A percentile compares a stretch with the other conserved stretches of the same genome.
phyloP scores from a whole-genome alignment of 2,329 filamentous ascomycete genomes.

The Microdochium nivale region DNA sequence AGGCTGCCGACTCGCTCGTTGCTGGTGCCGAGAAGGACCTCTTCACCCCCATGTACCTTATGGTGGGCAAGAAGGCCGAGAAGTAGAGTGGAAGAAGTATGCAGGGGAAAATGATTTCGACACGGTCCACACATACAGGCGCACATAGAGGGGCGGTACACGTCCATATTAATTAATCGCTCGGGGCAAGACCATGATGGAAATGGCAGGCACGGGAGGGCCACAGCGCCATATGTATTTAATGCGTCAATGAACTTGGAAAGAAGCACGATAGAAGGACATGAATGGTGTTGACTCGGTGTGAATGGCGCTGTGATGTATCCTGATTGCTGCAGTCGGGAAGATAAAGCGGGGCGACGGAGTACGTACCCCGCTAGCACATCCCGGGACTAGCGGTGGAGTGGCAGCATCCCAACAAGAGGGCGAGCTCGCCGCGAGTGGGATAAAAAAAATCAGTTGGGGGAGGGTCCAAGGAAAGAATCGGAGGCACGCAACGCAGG shows the following conservation, averaged over 20 bases:
- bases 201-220: no score
- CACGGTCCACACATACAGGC: background rate
- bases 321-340: background rate
- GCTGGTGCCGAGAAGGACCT: slow-evolving; percentile 80
- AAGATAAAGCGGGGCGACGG: background rate
- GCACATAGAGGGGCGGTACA: background rate
- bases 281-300: no score
- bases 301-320: no score
- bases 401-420: background rate
- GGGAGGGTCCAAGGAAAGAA: slow-evolving; percentile 1
- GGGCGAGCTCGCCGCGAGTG: background rate
- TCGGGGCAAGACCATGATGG: background rate
- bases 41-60: slow-evolving; percentile 99
- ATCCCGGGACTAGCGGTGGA: background rate
- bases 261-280: no score
- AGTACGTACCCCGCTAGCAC: background rate
- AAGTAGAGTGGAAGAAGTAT: slow-evolving; percentile 18
- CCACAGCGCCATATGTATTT: no score
- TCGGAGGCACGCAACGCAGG: background rate
- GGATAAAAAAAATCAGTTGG: background rate
- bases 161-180: background rate
- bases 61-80: slow-evolving; percentile 80
- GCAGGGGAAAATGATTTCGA: background rate
- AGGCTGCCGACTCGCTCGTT: slow-evolving; percentile 77
- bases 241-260: no score